These are phyloP conservation scores for Lagenidium giganteum DNA, from an alignment of 352 stramenopile species.

Conservation along the genomic window DNA sequence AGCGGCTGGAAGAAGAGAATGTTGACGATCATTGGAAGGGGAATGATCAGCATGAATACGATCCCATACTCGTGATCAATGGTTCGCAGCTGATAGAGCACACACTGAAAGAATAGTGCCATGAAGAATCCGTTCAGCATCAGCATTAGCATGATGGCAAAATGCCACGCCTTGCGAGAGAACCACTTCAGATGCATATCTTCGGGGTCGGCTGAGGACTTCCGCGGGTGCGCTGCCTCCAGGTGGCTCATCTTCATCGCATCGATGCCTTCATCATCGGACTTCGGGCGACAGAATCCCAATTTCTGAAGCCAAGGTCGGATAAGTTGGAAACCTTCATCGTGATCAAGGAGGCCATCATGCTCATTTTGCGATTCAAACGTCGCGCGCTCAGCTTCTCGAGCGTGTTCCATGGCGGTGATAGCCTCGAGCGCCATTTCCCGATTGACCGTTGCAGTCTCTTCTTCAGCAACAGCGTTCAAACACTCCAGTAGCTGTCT, in stretches of 20 bases:
- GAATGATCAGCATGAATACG: constrained; percentile 15
- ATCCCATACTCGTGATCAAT: constrained; percentile 14
- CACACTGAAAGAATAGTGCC: constrained; percentile 54
- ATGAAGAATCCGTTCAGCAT: constrained; percentile 74
- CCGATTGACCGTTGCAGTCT: constrained; percentile 7
- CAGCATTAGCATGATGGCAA: constrained; percentile 48
- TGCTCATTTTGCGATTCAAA: no score
- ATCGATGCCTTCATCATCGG: no score
- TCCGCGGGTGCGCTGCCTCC: no score
- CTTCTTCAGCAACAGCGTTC: constrained; percentile 11
- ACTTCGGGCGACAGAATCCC: no score
- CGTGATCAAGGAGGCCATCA: constrained; percentile 9
- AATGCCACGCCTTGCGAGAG: constrained; percentile 61
- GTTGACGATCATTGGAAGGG: constrained; percentile 52
- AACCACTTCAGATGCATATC: constrained; percentile 36
- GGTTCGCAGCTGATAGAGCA: constrained; percentile 43
- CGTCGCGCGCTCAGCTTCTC: constrained; percentile 13
- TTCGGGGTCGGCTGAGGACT: constrained; percentile 10
- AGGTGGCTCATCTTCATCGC: constrained; percentile 19
- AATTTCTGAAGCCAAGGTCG: no score
- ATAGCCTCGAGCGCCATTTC: constrained; percentile 21
- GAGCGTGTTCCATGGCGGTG: constrained; percentile 13
- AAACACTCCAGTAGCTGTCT: constrained; percentile 15
- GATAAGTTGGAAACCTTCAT: constrained; percentile 12
- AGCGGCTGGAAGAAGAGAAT: constrained; percentile 47